Base-by-base conservation (phyloP, 192 early-diverging fungal species). In the Backusella morwellensis region DNA sequence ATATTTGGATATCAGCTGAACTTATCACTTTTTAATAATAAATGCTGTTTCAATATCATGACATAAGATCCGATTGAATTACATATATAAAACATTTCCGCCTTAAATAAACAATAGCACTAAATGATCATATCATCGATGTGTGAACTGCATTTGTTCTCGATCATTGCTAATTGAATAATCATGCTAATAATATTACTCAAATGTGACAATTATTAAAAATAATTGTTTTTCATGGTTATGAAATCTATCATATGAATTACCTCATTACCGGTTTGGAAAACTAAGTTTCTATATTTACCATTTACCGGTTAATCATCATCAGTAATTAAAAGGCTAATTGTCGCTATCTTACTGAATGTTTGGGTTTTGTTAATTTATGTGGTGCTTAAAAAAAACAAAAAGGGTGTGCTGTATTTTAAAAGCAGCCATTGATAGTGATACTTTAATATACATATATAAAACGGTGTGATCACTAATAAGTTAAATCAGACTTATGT, bases 1-100 rank as follows among this genome's bases (percentile, higher is more conserved):
- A 29, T 63, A 63, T 63, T 63, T 63, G 56, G 23, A 63, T 63
- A 63, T 63, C 56, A 63, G 56, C 56, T 63, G 56, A 26, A 63
- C 47, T 63, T 63, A 12, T 63, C 54, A 12, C 54, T 56, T 23
- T 56, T 56, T 56, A 23, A 29, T 63, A 63, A 29, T 12, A 63
- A 23, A 29, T 12, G 26, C 26, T 63, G 56, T 63, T 63, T 63
- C 56, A 63, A 63, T 63, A 23, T 26, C 56, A 63, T 63, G 6
- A 63, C 56, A 63, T 63, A 26, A 63, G 23, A 63, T 63, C 56
- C 56, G 56, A 63, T 63, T 63, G 11, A 63, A 63, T 15, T 63
- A 29, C 32, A 9, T 63, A 12, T n/a, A 50, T 50, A 26, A 63
- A 63, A n/a, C 19, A 21, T 56, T 21, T 9, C 54, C 21, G 19